phyloP scores from a whole-genome alignment of 371 early-diverging fungal species.

The Lichtheimia hyalospora region DNA sequence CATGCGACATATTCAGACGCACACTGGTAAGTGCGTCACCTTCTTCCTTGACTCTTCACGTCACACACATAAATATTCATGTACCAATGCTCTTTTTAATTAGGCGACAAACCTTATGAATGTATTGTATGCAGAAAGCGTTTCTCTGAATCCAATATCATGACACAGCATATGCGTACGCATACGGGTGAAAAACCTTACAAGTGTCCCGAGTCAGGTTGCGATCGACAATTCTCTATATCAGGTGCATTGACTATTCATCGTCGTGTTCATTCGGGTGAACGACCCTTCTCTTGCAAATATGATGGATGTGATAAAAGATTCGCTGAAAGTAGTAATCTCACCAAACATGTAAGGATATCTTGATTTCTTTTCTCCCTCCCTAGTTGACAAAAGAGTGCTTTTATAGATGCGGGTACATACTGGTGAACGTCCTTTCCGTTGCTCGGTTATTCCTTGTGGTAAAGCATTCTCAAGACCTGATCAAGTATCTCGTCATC shows the following conservation, averaged over 20 bases:
- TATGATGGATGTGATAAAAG: slow-evolving; percentile 69
- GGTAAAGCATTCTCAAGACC: slow-evolving; percentile 71
- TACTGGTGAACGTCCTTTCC: slow-evolving; percentile 70
- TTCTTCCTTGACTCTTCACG: slow-evolving; percentile 16
- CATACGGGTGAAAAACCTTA: slow-evolving; percentile 91
- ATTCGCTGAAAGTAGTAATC: slow-evolving; percentile 77
- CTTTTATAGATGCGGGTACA: slow-evolving; percentile 58
- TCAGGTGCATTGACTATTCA: slow-evolving; percentile 74
- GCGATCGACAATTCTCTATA: slow-evolving; percentile 75
- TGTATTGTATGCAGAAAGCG: slow-evolving; percentile 77
- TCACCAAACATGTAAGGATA: slow-evolving; percentile 72
- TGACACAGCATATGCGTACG: slow-evolving; percentile 81
- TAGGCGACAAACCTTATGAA: slow-evolving; percentile 82
- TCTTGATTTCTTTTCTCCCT: neutral
- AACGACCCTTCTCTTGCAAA: slow-evolving; percentile 78
- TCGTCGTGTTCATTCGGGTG: slow-evolving; percentile 66
- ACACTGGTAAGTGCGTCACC: slow-evolving; percentile 41
- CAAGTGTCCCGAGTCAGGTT: slow-evolving; percentile 68
- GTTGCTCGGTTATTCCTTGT: slow-evolving; percentile 61
- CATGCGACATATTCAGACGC: slow-evolving; percentile 86
- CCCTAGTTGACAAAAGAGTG: neutral
- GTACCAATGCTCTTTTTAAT: neutral
- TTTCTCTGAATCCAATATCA: slow-evolving; percentile 81
- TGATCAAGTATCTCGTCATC: slow-evolving; percentile 65
- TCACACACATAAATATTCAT: neutral